A percentile compares a stretch with the other conserved stretches of the same genome.
phyloP scores from a whole-genome alignment of 352 stramenopile genomes.

The Phytopythium helicoides region DNA sequence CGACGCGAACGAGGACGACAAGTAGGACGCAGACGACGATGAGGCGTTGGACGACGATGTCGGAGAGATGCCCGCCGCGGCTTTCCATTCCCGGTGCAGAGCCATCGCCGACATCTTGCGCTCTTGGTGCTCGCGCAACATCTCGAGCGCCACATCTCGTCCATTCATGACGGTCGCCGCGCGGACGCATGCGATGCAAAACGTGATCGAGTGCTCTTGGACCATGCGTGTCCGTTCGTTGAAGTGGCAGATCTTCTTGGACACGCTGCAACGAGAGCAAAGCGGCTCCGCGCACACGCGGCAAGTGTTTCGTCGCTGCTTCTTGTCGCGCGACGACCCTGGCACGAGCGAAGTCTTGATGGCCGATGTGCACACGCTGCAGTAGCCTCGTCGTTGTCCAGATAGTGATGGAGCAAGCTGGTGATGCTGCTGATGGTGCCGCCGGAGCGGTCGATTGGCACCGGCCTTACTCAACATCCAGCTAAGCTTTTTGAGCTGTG shows the following conservation, averaged over 20 bases:
- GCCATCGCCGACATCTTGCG: constrained; percentile 4
- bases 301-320: constrained; percentile 18
- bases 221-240: constrained; percentile 12
- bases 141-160: constrained; percentile 19
- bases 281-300: constrained; percentile 20
- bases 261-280: constrained; percentile 26
- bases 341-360: constrained; percentile 16
- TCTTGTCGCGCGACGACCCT: not conserved
- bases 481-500: constrained; percentile 33
- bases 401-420: constrained; percentile 10
- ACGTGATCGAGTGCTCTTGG: constrained; percentile 13
- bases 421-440: not conserved
- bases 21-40: not conserved
- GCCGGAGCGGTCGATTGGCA: not conserved
- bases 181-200: constrained; percentile 27
- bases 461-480: constrained; percentile 20
- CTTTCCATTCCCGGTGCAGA: not conserved
- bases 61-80: not conserved
- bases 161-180: constrained; percentile 12
- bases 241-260: constrained; percentile 33
- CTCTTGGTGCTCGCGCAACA: constrained; percentile 18
- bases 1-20: constrained; percentile 1
- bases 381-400: constrained; percentile 8
- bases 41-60: constrained; percentile 3
- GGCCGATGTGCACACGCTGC: constrained; percentile 15